Evolutionary conservation across 805 yeast species (phyloP), one percentile per base, ranked within the genome.

Genomic region (Starmerella bacillaris): DNA sequence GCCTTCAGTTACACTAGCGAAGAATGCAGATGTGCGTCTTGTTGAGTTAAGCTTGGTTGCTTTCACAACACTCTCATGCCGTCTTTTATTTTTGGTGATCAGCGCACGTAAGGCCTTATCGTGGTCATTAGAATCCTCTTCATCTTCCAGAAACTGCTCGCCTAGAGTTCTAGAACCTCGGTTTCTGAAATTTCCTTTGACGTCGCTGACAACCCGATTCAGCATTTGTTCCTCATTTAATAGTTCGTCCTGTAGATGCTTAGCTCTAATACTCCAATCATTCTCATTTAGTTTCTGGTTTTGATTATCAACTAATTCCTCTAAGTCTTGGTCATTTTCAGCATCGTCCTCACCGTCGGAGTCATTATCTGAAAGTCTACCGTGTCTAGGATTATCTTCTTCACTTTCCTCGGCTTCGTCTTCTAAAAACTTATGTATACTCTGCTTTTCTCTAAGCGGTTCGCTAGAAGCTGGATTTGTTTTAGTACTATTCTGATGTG

Each of bases 341-440:
- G 18, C 34, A 6, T 34, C 43, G 6, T 27, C 37, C 4, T 28
- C 45, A n/a, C 34, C 37, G 22, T 34, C 45, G 15, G 33, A 37
- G n/a, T 39, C 40, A 15, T 37, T 37, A 9, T 38, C 38, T n/a
- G n/a, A n/a, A n/a, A n/a, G n/a, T n/a, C n/a, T n/a, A 8, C 19
- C 39, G 1, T 26, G 28, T 7, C 36, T 28, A 2, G 42, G 43
- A 7, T 39, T 37, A 19, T 45, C 50, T 15, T 45, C 50, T 5
- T 45, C 50, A 22, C 48, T 43, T 24, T 45, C 49, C 27, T 43
- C 46, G 16, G 51, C 51, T 36, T 47, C 43, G 20, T 33, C 42
- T 17, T 47, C 51, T 3, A 47, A 30, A 21, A 36, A 37, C 18
- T 29, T 35, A 17, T 8, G 30, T 6, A 26, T 18, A 2, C 8